Percentiles rank a stretch among this genome's conserved stretches.
These are phyloP conservation scores for Fusarium nurragi DNA, from an alignment of 2,329 filamentous ascomycete species.

Conservation along the genomic window DNA sequence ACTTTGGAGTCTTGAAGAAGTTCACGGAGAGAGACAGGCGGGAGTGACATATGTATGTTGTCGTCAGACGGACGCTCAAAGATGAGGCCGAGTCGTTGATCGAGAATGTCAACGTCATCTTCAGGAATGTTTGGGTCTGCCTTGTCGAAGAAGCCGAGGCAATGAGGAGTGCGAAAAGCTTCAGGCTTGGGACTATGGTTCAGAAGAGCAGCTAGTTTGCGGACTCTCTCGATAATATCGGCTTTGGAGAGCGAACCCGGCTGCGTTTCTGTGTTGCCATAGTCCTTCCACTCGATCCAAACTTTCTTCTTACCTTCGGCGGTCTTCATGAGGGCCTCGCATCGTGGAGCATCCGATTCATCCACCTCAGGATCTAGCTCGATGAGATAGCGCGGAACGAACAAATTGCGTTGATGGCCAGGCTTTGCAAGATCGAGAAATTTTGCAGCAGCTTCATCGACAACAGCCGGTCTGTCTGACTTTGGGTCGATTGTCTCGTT, in stretches of 20 bases:
- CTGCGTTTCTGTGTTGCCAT: conserved; percentile 50
- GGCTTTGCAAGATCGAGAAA: conserved; percentile 53
- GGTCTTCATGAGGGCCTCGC: conserved; percentile 52
- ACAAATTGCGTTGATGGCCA: conserved; percentile 46
- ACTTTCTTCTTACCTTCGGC: conserved; percentile 51
- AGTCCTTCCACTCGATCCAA: conserved; percentile 64
- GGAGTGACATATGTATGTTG: conserved; percentile 48
- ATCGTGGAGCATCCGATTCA: conserved; percentile 49
- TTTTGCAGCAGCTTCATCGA: conserved; percentile 51
- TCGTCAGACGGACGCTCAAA: conserved; percentile 59
- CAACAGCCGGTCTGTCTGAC: conserved; percentile 41
- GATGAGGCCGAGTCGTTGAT: conserved; percentile 61
- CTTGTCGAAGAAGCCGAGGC: conserved; percentile 62
- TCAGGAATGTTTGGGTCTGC: conserved; percentile 46
- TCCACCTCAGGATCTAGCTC: conserved; percentile 48
- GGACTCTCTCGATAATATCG: conserved; percentile 56
- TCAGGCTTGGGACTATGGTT: conserved; percentile 59
- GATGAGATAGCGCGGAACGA: conserved; percentile 50
- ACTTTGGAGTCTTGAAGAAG: conserved; percentile 52
- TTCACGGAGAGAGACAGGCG: conserved; percentile 59
- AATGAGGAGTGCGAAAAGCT: conserved; percentile 60
- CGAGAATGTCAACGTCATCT: conserved; percentile 54
- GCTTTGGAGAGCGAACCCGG: conserved; percentile 53
- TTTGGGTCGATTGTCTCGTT: conserved; percentile 57
- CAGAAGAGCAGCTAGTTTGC: conserved; percentile 59